Evolutionary conservation across 441 rosid genomes (phyloP).

Genomic region (Mallotus japonicus): DNA sequence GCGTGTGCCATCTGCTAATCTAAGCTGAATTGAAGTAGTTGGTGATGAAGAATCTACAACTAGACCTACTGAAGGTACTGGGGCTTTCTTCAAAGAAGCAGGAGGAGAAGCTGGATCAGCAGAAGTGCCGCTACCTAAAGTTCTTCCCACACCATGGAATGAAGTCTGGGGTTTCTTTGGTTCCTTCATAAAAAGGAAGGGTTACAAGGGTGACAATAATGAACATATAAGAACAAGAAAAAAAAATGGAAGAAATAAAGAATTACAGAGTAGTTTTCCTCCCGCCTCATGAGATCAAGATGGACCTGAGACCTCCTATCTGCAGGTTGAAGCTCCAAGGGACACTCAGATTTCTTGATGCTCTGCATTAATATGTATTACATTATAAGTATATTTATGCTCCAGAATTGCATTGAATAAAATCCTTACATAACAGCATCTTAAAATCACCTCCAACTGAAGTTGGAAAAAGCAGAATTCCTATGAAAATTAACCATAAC

Average conservation of each 20-base stretch:
- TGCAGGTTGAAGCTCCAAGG: constrained; percentile 83
- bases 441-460: neutral
- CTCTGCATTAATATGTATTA: constrained; percentile 47
- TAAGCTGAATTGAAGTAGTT: constrained; percentile 79
- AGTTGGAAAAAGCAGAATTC: neutral
- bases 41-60: constrained; percentile 63
- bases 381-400: constrained; percentile 6
- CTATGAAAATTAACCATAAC: neutral
- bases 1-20: constrained; percentile 89
- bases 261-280: constrained; percentile 56
- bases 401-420: neutral
- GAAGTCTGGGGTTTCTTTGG: constrained; percentile 45
- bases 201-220: neutral
- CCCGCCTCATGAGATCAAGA: constrained; percentile 75
- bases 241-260: constrained; percentile 2
- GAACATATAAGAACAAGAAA: neutral
- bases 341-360: constrained; percentile 90
- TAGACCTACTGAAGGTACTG: constrained; percentile 38
- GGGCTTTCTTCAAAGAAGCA: constrained; percentile 35
- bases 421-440: neutral
- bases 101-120: constrained; percentile 29
- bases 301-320: constrained; percentile 75
- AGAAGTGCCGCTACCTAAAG: constrained; percentile 50
- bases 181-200: constrained; percentile 44
- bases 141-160: constrained; percentile 91